These are phyloP conservation scores for Quercus rubra DNA, from an alignment of 306 rosid species.

Conservation along the genomic window DNA sequence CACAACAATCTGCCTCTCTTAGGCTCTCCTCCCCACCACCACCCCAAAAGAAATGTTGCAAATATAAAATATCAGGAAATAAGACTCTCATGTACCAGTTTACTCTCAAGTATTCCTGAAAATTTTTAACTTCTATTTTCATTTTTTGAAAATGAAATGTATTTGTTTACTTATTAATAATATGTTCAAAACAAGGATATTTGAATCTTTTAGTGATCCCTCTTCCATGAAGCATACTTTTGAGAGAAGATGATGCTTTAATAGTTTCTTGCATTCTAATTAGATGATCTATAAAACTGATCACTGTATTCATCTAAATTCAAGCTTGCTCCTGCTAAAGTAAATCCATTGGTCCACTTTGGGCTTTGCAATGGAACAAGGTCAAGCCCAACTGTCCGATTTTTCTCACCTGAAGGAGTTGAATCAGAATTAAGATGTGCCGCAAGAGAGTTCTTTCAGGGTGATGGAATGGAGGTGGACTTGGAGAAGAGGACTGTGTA, in stretches of 20 bases:
- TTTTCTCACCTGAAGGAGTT: constrained; percentile 67
- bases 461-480: constrained; percentile 73
- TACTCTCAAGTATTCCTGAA: not conserved
- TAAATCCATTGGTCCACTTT: constrained; percentile 80
- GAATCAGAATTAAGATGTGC: constrained; percentile 77
- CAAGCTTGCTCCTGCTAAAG: constrained; percentile 62
- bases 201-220: not conserved
- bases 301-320: constrained; percentile 25
- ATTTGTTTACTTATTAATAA: not conserved
- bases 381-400: constrained; percentile 80
- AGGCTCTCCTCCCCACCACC: not conserved
- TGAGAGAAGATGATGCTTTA: not conserved
- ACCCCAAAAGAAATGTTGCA: too few relatives aligned
- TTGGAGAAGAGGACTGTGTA: constrained; percentile 76
- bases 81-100: not conserved
- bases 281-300: not conserved
- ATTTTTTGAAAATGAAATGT: not conserved
- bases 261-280: not conserved
- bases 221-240: not conserved
- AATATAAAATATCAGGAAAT: too few relatives aligned
- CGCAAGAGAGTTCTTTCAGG: constrained; percentile 73
- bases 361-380: constrained; percentile 84
- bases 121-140: not conserved
- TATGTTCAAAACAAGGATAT: not conserved
- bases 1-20: not conserved